A percentile compares a stretch with the other conserved stretches of the same genome.
phyloP scores from a whole-genome alignment of 805 yeast species.

The Henningerozyma blattae region DNA sequence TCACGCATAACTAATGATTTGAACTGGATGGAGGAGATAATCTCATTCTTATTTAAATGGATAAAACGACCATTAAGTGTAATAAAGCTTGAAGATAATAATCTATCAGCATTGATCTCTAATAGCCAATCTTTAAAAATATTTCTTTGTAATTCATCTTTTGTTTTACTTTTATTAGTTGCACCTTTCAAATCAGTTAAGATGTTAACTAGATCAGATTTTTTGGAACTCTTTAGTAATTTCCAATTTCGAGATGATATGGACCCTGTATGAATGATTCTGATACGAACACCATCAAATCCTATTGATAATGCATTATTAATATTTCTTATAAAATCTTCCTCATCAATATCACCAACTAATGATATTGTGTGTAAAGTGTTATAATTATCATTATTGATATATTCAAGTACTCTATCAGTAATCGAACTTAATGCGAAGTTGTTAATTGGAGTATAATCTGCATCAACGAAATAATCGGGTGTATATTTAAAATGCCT shows the following conservation, averaged over 20 bases:
- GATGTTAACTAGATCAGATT: constrained; percentile 2
- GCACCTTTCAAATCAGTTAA: neutral
- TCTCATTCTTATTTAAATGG: constrained; percentile 22
- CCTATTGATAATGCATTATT: constrained; percentile 18
- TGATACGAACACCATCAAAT: constrained; percentile 28
- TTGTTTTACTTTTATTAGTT: neutral
- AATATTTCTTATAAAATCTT: constrained; percentile 33
- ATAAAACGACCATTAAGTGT: constrained; percentile 45
- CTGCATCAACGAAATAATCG: constrained; percentile 24
- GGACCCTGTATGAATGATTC: constrained; percentile 25
- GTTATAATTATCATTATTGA: constrained; percentile 11
- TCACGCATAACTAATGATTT: constrained; percentile 36
- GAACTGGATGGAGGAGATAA: constrained; percentile 20
- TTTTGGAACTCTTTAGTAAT: constrained; percentile 8
- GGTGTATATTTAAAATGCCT: constrained; percentile 46
- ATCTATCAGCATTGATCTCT: constrained; percentile 22
- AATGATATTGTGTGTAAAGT: constrained; percentile 35
- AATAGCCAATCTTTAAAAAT: constrained; percentile 16
- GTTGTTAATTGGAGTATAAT: constrained; percentile 21
- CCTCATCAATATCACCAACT: constrained; percentile 42
- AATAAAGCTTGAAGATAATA: constrained; percentile 18
- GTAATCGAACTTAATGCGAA: constrained; percentile 8
- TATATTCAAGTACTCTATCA: constrained; percentile 14
- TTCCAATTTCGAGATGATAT: constrained; percentile 12
- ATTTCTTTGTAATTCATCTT: constrained; percentile 2